phyloP scores from a whole-genome alignment of 805 yeast species.

The Yamadazyma sp. region DNA sequence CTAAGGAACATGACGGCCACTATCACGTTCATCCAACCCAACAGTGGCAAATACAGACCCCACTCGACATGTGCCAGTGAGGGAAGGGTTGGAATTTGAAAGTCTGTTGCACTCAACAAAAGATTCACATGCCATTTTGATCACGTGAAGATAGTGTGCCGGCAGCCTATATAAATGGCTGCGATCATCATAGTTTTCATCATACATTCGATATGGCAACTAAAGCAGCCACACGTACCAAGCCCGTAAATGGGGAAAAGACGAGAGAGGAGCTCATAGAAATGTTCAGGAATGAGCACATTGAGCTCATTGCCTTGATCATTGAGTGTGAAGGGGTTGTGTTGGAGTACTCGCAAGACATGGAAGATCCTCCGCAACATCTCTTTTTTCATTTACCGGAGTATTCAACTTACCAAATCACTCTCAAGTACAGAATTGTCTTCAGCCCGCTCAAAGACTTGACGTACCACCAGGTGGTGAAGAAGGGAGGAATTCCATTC shows the following conservation, averaged over 20 bases:
- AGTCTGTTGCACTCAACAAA: too few relatives aligned
- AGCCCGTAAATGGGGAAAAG: conserved; percentile 4
- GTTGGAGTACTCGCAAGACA: conserved; percentile 21
- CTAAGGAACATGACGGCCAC: too few relatives aligned
- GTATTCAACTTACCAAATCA: conserved; percentile 22
- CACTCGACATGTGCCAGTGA: too few relatives aligned
- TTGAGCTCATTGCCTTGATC: conserved; percentile 27
- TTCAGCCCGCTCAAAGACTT: conserved; percentile 21
- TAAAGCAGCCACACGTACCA: background rate
- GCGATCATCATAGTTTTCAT: background rate
- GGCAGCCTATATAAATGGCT: background rate
- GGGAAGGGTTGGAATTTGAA: too few relatives aligned
- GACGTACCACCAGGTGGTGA: conserved; percentile 28
- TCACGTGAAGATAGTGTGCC: conserved; percentile 3
- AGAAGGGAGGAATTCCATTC: conserved; percentile 27
- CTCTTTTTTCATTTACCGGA: conserved; percentile 29
- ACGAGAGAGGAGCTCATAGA: conserved; percentile 17
- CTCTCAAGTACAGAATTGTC: conserved; percentile 24
- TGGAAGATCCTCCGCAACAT: conserved; percentile 27
- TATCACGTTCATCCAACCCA: too few relatives aligned
- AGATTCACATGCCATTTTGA: conserved; percentile 6
- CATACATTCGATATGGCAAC: background rate
- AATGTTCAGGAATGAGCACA: conserved; percentile 23
- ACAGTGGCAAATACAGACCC: too few relatives aligned
- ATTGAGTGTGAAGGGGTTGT: conserved; percentile 27